Evolutionary conservation across 768 basidiomycete species (phyloP), one percentile per base, ranked within the genome.

Genomic region (Guyanaporus albipodus): DNA sequence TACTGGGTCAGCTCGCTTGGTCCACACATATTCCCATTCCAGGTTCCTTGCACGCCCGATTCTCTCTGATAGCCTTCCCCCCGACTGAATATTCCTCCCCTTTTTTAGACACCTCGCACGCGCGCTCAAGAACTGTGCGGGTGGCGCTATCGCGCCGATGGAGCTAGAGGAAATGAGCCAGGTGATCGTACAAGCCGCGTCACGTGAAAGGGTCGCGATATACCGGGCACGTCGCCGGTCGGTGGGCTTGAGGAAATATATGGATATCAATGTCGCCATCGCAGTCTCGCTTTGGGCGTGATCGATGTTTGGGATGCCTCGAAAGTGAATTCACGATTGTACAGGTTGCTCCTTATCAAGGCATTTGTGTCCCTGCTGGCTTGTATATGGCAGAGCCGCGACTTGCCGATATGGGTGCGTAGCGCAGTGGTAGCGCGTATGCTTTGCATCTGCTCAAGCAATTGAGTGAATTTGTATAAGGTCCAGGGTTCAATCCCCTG

Each of bases 11-110:
- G 54, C 14, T 60, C 70, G 0, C 62, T 70, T 3, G 71, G 74
- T 3, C 40, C 61, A 2, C 68, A 73, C 55, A 70, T 76, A 72
- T 80, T 44, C 77, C 78, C 1, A 68, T 79, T 31, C 76, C 76
- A 8, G 78, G 79, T 14, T 74, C 72, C 8, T 71, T 69, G 70
- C 72, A 55, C 2, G 24, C 11, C 14, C 4, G 28, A 28, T 12
- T 28, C 4, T 28, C 28, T 12, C 28, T 28, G 28, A 28, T 12
- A 14, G 14, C 14, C 6, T 7, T 31, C 17, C 29, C 7, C 27
- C 46, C 42, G 38, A 49, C 18, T 4, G 15, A 4, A 2, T 12
- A 8, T 4, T 7, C 9, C 3, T n/a, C n/a, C n/a, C n/a, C n/a
- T n/a, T n/a, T n/a, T n/a, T 28, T 33, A 70, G 66, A 26, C 59